phyloP scores from a whole-genome alignment of 2,329 filamentous ascomycete genomes.

The Neofusicoccum umdonicola region DNA sequence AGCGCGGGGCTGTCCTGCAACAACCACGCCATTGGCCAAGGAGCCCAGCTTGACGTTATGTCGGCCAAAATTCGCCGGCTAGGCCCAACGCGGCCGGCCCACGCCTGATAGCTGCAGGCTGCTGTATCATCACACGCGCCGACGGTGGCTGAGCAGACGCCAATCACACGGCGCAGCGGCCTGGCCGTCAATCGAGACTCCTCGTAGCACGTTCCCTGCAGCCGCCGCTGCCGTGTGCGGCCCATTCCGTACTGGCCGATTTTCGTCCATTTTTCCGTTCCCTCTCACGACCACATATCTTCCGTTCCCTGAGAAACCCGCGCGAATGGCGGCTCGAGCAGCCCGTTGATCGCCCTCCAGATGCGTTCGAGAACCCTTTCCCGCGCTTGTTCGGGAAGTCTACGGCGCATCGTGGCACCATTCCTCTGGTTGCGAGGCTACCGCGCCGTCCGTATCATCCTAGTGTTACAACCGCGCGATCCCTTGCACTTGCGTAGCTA shows the following conservation, averaged over 20 bases:
- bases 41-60: not conserved
- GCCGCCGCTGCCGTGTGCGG: conserved; percentile 10
- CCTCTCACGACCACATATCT: not conserved
- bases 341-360: not conserved
- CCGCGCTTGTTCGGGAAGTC: no score
- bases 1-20: not conserved
- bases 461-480: not conserved
- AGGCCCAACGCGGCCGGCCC: not conserved
- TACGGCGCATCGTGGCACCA: not conserved
- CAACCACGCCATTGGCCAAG: not conserved
- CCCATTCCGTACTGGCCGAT: not conserved
- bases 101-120: not conserved
- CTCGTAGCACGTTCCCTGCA: not conserved
- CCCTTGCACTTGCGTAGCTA: not conserved
- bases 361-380: no score
- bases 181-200: not conserved
- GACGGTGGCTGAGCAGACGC: not conserved
- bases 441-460: not conserved
- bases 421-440: conserved; percentile 8
- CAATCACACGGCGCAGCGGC: not conserved
- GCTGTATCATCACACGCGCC: conserved; percentile 2
- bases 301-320: not conserved
- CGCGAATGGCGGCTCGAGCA: not conserved
- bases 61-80: not conserved
- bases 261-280: not conserved